Evolutionary conservation across 2,329 filamentous ascomycete species (phyloP), one percentile per base, ranked within the genome.

Genomic region (Pseudogymnoascus sp.): DNA sequence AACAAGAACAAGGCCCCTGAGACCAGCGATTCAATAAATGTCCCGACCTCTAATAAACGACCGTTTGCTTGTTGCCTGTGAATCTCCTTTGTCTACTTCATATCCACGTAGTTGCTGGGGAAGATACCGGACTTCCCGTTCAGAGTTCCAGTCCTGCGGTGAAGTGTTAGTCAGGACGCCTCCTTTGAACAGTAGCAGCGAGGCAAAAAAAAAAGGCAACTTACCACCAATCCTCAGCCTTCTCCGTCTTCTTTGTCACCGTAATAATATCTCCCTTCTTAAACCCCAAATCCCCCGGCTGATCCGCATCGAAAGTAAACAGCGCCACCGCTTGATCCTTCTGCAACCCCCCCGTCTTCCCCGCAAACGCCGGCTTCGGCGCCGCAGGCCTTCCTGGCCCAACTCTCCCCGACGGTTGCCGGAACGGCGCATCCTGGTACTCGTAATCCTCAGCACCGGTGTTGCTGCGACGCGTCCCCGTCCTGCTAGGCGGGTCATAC

Each of bases 251-350:
- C 80, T 99, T 97, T 64, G 96, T 75, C 64, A 99, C 92, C 0
- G 92, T 97, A 68, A 99, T 97, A 63, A 97, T 76, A 31, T 99
- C 95, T 19, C 95, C 95, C 81, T 99, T 99, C 79, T 96, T 96
- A 78, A 99, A 99, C 0, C 88, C 91, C 63, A 97, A 75, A 74
- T 99, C 93, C 4, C 93, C 93, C 0, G 91, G 86, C 75, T 97
- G 93, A 71, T 96, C 93, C 0, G 92, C 88, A 67, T 97, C 93
- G 73, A 99, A 99, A 1, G 90, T 96, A 76, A 90, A 97, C 66
- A 97, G 81, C 2, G 95, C 95, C 19, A 97, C 81, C 0, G 92
- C 95, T 76, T 97, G 91, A 69, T 97, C 92, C 68, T 83, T 81
- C 73, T 81, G 83, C 65, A 86, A 72, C 65, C 79, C 66, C 0